A percentile compares a stretch with the other conserved stretches of the same genome.
phyloP scores from a whole-genome alignment of 768 basidiomycete genomes.

The Lentinula sp. region DNA sequence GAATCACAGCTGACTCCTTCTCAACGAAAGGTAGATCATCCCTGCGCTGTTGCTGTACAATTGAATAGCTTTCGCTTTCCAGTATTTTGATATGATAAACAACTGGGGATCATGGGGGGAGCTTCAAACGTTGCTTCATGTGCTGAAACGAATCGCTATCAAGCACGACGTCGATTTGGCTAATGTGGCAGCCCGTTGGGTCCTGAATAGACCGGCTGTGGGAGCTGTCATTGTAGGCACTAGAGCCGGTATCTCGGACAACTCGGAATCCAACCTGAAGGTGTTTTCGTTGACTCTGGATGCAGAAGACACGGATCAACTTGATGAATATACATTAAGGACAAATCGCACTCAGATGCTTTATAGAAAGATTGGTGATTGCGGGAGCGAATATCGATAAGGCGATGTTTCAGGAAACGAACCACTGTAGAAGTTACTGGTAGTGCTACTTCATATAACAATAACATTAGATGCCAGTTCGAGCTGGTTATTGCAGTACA shows the following conservation, averaged over 20 bases:
- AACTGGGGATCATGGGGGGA: slow-evolving; percentile 54
- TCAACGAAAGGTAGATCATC: slow-evolving; percentile 44
- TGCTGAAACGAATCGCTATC: slow-evolving; percentile 42
- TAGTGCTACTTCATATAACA: neutral
- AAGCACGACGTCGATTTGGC: slow-evolving; percentile 46
- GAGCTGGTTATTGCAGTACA: no score
- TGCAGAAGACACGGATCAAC: slow-evolving; percentile 34
- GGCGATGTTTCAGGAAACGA: neutral
- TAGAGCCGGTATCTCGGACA: slow-evolving; percentile 49
- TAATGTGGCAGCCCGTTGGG: slow-evolving; percentile 57
- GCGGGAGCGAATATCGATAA: slow-evolving; percentile 46
- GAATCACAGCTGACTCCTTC: slow-evolving; percentile 45
- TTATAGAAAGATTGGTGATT: slow-evolving; percentile 41
- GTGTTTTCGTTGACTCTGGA: slow-evolving; percentile 39
- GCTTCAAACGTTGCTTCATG: slow-evolving; percentile 42
- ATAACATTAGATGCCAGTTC: no score
- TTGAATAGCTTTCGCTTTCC: neutral
- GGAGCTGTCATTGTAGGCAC: slow-evolving; percentile 57
- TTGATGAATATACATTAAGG: slow-evolving; percentile 41
- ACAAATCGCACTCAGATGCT: slow-evolving; percentile 31
- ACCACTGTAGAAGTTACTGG: neutral
- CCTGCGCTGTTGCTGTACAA: neutral
- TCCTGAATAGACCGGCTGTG: slow-evolving; percentile 48
- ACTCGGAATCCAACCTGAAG: slow-evolving; percentile 44
- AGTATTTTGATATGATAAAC: slow-evolving; percentile 55